Evolutionary conservation across 139 green algal genomes (phyloP).

Genomic region (Chlamydomonas sp.): DNA sequence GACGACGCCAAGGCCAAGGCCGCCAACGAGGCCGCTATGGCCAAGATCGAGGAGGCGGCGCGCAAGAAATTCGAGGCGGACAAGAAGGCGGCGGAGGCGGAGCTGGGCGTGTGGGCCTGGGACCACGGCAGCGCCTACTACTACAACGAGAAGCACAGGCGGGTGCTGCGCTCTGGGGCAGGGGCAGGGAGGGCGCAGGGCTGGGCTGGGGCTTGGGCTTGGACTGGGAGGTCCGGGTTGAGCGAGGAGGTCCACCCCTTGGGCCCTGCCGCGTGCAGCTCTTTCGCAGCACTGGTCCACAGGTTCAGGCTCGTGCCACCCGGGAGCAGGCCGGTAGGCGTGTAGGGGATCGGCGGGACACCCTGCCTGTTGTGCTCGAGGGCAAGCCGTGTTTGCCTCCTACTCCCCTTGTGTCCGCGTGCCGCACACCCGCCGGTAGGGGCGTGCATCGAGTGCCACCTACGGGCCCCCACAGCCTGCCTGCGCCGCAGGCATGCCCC

Average conservation of each 20-base stretch:
- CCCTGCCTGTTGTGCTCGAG: too few relatives aligned
- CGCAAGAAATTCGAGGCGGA: conserved; percentile 41
- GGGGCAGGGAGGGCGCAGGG: neutral
- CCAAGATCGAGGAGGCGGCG: conserved; percentile 26
- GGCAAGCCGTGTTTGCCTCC: too few relatives aligned
- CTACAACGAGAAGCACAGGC: conserved; percentile 75
- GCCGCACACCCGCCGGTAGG: neutral
- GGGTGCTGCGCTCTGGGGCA: neutral
- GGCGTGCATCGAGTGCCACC: neutral
- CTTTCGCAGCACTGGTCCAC: too few relatives aligned
- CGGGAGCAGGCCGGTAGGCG: too few relatives aligned
- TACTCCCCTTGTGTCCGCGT: neutral
- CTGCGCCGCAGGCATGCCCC: neutral
- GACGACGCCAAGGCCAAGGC: neutral
- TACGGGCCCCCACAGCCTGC: neutral
- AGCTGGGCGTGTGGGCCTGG: conserved; percentile 49
- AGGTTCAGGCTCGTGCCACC: too few relatives aligned
- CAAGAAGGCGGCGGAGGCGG: conserved; percentile 35
- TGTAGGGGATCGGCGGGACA: too few relatives aligned
- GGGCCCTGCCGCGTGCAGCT: too few relatives aligned
- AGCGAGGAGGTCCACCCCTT: neutral
- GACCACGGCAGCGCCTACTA: conserved; percentile 64
- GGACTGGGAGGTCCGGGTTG: neutral
- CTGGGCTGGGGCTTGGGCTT: neutral
- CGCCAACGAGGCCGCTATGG: neutral